A percentile compares a stretch with the other conserved stretches of the same genome.
These are phyloP conservation scores for Micractinium sp. DNA, from an alignment of 139 green algal species.

Conservation along the genomic window DNA sequence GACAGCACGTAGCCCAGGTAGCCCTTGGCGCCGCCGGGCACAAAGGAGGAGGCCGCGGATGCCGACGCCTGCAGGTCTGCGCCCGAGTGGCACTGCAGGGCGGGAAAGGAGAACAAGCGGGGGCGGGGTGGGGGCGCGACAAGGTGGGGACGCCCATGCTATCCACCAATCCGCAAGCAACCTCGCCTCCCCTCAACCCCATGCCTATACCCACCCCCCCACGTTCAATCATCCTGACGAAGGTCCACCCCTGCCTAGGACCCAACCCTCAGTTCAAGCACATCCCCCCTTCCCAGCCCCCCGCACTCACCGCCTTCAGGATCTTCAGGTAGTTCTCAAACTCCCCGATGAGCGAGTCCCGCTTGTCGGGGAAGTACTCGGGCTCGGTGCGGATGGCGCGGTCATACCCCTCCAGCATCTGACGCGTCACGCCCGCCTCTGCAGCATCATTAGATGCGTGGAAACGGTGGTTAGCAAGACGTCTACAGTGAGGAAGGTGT, in stretches of 20 bases:
- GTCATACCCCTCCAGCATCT: constrained; percentile 95
- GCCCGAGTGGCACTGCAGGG: constrained; percentile 63
- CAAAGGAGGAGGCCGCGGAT: constrained; percentile 49
- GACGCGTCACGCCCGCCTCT: constrained; percentile 76
- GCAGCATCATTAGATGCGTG: not conserved
- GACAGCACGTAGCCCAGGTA: constrained; percentile 87
- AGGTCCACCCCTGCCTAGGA: not conserved
- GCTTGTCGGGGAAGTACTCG: constrained; percentile 84
- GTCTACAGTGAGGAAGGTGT: too few species aligned
- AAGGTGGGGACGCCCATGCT: not conserved
- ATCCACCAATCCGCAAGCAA: not conserved
- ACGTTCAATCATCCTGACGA: too few species aligned
- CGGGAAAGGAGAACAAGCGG: not conserved
- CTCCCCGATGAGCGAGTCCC: constrained; percentile 86
- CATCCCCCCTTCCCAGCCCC: not conserved
- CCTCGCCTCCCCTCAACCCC: too few species aligned
- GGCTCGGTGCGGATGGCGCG: constrained; percentile 88
- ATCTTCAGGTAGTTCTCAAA: constrained; percentile 96
- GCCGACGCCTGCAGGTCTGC: constrained; percentile 82
- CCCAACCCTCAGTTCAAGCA: not conserved
- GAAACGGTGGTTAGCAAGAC: too few species aligned
- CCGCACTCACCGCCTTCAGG: constrained; percentile 85
- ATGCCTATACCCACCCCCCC: too few species aligned
- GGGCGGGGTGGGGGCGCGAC: not conserved
- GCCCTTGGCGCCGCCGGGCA: constrained; percentile 72